A percentile compares a stretch with the other conserved stretches of the same genome.
Evolutionary conservation across 805 yeast genomes (phyloP).

Genomic region (Maudiozyma serrabonitensis): DNA sequence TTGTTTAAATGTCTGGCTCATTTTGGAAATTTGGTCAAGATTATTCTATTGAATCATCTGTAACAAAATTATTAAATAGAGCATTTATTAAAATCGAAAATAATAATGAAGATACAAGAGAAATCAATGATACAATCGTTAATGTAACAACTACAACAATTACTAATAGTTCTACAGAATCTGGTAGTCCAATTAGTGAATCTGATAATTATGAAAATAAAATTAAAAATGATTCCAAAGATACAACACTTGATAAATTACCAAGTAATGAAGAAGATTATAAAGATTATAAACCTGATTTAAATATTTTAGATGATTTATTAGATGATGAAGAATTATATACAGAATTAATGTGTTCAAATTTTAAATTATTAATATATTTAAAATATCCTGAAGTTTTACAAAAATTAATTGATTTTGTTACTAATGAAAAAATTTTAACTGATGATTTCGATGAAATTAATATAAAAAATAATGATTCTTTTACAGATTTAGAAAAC

Average conservation of each 20-base stretch:
- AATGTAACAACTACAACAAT: background rate
- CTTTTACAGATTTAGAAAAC: background rate
- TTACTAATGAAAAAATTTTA: constrained; percentile 38
- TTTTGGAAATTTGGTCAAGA: constrained; percentile 57
- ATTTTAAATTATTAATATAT: constrained; percentile 65
- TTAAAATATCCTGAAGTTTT: constrained; percentile 73
- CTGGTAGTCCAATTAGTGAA: background rate
- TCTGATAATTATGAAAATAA: constrained; percentile 21
- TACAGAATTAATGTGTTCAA: constrained; percentile 62
- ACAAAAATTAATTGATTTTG: constrained; percentile 54
- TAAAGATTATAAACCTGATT: constrained; percentile 32
- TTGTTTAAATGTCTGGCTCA: constrained; percentile 31
- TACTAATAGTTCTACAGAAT: background rate
- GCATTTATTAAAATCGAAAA: constrained; percentile 29
- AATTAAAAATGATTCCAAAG: constrained; percentile 20
- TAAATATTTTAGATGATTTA: constrained; percentile 41
- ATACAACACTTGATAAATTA: constrained; percentile 10
- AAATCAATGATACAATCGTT: background rate
- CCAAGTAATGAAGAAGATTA: constrained; percentile 27
- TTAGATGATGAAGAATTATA: constrained; percentile 66
- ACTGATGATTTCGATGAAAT: constrained; percentile 9
- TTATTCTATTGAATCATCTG: constrained; percentile 45
- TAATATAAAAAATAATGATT: background rate
- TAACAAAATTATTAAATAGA: constrained; percentile 37
- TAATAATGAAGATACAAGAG: background rate